Evolutionary conservation across 257 asterid species (phyloP), one percentile per base, ranked within the genome.

Genomic region (Ophiorrhiza pumila): DNA sequence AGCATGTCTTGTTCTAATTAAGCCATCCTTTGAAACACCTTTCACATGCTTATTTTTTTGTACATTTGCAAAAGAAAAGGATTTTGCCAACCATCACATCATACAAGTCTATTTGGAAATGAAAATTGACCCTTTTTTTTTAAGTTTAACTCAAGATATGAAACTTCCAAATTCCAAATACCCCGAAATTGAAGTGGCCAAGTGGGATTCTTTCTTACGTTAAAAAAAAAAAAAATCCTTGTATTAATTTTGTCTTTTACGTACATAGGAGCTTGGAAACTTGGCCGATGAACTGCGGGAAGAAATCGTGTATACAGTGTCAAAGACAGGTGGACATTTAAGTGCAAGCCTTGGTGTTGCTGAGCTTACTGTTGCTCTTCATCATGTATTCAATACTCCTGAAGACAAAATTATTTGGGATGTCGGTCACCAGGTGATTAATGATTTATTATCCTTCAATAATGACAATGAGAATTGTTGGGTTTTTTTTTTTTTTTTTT

Each of bases 361-460:
- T 0, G 95, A 90, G 68, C 89, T 88, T 10, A 88, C 96, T 0
- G 91, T 90, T 22, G 95, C 96, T 2, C 91, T 90, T 34, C 96
- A 90, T 46, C 92, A 90, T 43, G 92, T 88, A 0, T 90, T 90
- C 80, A 79, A 77, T 71, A 79, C 92, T 0, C 96, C 96, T 2
- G 79, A 83, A 4, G 96, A 90, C 31, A 90, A 88, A 57, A 88
- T 90, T 43, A 85, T 90, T n/a, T 90, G 96, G 96, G 94, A 88
- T 27, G 94, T 90, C 11, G 95, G 92, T 9, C 96, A 90, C 70
- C 96, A 90, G 85, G 95, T 88, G 27, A 34, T n/a, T 18, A 7
- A n/a, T n/a, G 14, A 12, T 43, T 6, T 17, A 32, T 62, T 62
- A 35, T 62, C 29, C 20, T n/a, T n/a, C n/a, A n/a, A n/a, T n/a